Conservation (phyloP, 129 eudicot genomes). For the Chrysanthemum lavandulifolium region DNA sequence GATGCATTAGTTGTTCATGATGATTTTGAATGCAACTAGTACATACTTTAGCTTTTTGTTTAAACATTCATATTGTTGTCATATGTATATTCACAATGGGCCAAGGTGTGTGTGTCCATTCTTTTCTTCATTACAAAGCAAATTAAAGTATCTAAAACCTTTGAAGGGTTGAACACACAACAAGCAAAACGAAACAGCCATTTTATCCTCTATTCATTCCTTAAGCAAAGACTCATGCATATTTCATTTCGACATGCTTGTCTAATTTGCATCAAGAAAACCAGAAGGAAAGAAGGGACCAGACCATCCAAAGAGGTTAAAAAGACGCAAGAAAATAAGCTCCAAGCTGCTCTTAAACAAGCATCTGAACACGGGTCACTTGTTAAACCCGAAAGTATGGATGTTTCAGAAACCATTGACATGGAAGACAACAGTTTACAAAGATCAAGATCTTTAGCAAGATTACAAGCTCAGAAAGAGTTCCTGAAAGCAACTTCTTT, state of each 20-base stretch:
- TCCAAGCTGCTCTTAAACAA: slow-evolving; percentile 84
- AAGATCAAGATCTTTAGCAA: slow-evolving; percentile 82
- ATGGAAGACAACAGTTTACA: slow-evolving; percentile 63
- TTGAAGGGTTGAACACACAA: slow-evolving; percentile 1
- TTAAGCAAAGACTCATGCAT: slow-evolving; percentile 47
- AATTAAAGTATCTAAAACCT: slow-evolving; percentile 26
- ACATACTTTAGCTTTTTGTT: not conserved
- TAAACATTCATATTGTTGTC: not conserved
- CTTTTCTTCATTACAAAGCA: slow-evolving; percentile 41
- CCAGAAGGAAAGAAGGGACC: slow-evolving; percentile 59
- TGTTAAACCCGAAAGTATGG: slow-evolving; percentile 57
- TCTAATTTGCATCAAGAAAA: slow-evolving; percentile 62
- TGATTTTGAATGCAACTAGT: not conserved
- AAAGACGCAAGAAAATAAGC: slow-evolving; percentile 70
- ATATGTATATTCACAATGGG: not conserved
- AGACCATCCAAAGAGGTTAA: slow-evolving; percentile 39
- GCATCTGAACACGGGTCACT: slow-evolving; percentile 94
- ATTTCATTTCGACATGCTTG: slow-evolving; percentile 76
- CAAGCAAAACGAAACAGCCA: slow-evolving; percentile 12
- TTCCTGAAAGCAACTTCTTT: slow-evolving; percentile 87
- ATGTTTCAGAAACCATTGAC: slow-evolving; percentile 41
- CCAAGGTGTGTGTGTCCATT: slow-evolving; percentile 7
- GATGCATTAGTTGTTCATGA: not conserved
- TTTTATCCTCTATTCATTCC: slow-evolving; percentile 17
- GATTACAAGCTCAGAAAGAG: slow-evolving; percentile 82